Evolutionary conservation across 2,329 filamentous ascomycete species (phyloP).

Genomic region (Ceratocystis ficicola): DNA sequence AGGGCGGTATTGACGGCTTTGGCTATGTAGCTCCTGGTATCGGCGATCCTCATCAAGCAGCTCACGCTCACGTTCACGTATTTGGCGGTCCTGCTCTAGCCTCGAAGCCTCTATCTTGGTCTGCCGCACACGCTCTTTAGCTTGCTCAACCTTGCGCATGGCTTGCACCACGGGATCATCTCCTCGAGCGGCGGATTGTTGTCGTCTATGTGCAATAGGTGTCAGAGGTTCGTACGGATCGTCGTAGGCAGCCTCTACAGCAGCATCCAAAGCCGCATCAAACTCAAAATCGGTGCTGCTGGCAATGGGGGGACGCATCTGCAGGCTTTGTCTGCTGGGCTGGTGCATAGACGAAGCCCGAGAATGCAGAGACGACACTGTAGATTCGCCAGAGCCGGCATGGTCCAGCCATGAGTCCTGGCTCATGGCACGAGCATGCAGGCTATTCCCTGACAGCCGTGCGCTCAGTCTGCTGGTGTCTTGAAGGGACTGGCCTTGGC

Average conservation of each 20-base stretch:
- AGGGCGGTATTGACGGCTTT: conserved; percentile 2
- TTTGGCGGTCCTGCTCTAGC: conserved; percentile 41
- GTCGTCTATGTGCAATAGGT: conserved; percentile 31
- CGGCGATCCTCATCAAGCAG: conserved; percentile 28
- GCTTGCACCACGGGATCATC: conserved; percentile 34
- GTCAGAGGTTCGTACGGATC: conserved; percentile 70
- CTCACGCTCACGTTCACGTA: conserved; percentile 25
- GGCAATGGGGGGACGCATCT: conserved; percentile 50
- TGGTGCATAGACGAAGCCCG: conserved; percentile 57
- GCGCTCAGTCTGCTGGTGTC: conserved; percentile 23
- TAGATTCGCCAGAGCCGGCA: conserved; percentile 75
- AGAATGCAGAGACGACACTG: conserved; percentile 68
- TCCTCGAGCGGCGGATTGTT: conserved; percentile 32
- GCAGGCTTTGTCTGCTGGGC: conserved; percentile 16
- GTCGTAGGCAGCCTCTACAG: conserved; percentile 91
- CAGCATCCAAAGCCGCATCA: conserved; percentile 84
- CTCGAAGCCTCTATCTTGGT: conserved; percentile 52
- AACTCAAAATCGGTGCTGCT: conserved; percentile 78
- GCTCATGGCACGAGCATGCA: conserved; percentile 49
- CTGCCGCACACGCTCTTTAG: conserved; percentile 62
- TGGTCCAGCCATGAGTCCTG: conserved; percentile 88
- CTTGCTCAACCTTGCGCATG: conserved; percentile 56
- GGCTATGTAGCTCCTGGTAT: conserved; percentile 24
- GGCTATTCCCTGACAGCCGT: conserved; percentile 16
- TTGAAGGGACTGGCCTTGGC: conserved; percentile 20